Evolutionary conservation across 164 flowering plant genomes (phyloP), one percentile per base, ranked within the genome.

Genomic region (Sextonia rubra): DNA sequence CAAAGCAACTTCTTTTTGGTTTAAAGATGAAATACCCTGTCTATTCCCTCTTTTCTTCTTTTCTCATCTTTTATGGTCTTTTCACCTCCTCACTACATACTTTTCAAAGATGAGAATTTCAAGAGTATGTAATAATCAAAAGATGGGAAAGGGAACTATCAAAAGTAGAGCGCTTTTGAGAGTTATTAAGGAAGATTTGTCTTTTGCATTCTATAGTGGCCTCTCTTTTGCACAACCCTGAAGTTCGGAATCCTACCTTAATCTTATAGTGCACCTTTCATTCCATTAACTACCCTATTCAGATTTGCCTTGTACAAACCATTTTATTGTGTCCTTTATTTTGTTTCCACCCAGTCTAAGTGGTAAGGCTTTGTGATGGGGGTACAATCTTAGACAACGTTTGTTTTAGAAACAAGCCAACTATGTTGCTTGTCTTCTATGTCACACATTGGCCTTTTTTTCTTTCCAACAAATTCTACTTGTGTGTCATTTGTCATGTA

Each of bases 221-320:
- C 58, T 52, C 58, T 52, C 58, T 20, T 52, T 17, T 52, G 58
- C 58, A 52, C n/a, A 52, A 52, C 58, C n/a, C n/a, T 52, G 12
- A 52, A 15, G 58, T 17, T 11, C 1, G 1, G n/a, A 52, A 52
- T 52, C 58, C 6, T 20, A 17, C 58, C 81, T 79, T 81, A 82
- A 76, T 79, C 76, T 74, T 65, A 62, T 64, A 71, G 79, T 76
- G 61, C 64, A 66, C 66, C 64, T 74, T 72, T 20, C 66, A 68
- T 18, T 70, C 70, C 70, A 47, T 78, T 78, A 22, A 47, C 61
- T 55, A 25, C 75, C 70, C 52, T 61, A 69, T 26, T 55, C 11
- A 61, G 22, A 61, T n/a, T 61, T 20, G 22, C 25, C 37, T 12
- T 3, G 4, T 24, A 3, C 37, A 25, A 25, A n/a, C 26, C 67